Base-by-base conservation (phyloP, 345 rosid genomes). In the Lepidium aucheri region DNA sequence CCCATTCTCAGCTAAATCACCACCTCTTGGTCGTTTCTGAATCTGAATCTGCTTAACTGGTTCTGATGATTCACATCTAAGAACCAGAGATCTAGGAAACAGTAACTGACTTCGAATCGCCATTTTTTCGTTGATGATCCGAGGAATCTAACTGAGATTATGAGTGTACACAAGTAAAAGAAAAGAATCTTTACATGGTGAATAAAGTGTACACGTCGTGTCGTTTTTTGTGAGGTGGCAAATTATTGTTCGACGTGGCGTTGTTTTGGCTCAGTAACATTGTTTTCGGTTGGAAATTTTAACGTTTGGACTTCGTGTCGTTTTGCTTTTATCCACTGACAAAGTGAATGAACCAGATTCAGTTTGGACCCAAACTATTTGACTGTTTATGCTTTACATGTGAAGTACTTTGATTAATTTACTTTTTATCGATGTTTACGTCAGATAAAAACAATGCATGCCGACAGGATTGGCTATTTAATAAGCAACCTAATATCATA, bases 61-160 rank as follows among this genome's bases (percentile, higher is more conserved):
- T 66, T 76, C 62, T 68, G 78, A 53, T 9, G 68, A 56, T 18
- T 76, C 80, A 38, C 68, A 72, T 68, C 67, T 68, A 8, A 53
- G 8, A 30, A 41, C 49, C 5, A 54, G 33, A 20, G 76, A 46
- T 50, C 45, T 70, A 11, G 51, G 28, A 0, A 59, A 30, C 9
- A 16, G 47, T 14, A 87, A 54, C 67, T 64, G 55, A 74, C 77
- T 83, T 60, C 53, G 74, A 34, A 83, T 67, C 1, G 77, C 90
- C 97, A 90, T 90, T 35, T n/a, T 86, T 9, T 46, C 30, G 34
- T 8, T 0, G 50, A 53, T 47, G 70, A 49, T 64, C 53, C 63
- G 34, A 65, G 67, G 76, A 66, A 38, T 34, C 67, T 44, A 22
- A 45, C 0, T 9, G 16, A 26, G 18, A 16, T 14, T 6, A 20